Evolutionary conservation across 495 filamentous ascomycete species (phyloP).

Genomic region (Daldinia grandis): DNA sequence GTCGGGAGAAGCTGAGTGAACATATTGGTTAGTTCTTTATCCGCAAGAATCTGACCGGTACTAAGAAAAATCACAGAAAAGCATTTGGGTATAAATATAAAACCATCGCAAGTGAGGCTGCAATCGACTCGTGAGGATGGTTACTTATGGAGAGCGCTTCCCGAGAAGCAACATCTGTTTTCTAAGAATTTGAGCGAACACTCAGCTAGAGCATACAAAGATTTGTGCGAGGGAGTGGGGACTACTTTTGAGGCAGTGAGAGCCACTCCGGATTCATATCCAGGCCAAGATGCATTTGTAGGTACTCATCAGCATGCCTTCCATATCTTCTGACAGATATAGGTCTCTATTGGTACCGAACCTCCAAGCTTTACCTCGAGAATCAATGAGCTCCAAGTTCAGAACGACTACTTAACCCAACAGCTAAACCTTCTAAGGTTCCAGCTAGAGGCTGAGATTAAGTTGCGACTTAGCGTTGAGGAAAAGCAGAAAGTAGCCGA

Average conservation of each 20-base stretch:
- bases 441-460: not conserved
- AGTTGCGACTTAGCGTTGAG: not conserved
- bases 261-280: not conserved
- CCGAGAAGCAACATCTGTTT: constrained; percentile 2
- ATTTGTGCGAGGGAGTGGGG: not conserved
- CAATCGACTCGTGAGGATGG: not conserved
- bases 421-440: not conserved
- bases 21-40: not conserved
- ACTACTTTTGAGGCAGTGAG: not conserved
- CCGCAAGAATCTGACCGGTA: not conserved
- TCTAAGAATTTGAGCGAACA: not conserved
- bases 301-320: not conserved
- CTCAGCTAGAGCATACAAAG: not conserved
- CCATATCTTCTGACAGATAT: not conserved
- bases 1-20: not conserved
- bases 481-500: not conserved
- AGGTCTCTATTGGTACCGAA: not conserved
- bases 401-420: not conserved
- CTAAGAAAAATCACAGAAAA: not conserved
- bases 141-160: not conserved
- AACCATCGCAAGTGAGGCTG: not conserved
- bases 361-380: not conserved
- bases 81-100: not conserved
- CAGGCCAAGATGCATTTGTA: not conserved
- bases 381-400: not conserved